Evolutionary conservation across 768 basidiomycete species (phyloP).

Genomic region (Lentinula raphanica): DNA sequence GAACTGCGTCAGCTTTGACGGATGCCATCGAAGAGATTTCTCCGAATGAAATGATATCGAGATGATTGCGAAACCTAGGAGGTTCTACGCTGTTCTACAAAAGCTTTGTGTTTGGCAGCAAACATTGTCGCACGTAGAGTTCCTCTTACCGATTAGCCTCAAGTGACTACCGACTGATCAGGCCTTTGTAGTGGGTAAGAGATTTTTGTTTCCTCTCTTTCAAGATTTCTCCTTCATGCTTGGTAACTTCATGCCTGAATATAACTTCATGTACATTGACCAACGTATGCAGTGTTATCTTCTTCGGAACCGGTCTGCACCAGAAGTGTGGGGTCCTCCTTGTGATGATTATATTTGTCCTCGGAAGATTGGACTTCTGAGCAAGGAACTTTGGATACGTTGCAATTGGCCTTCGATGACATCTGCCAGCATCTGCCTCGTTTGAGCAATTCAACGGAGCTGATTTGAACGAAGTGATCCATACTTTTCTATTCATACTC

Average conservation of each 20-base stretch:
- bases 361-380: too few relatives aligned
- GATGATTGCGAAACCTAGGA: constrained; percentile 93
- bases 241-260: too few relatives aligned
- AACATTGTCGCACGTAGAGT: constrained; percentile 89
- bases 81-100: constrained; percentile 92
- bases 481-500: too few relatives aligned
- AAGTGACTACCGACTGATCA: constrained; percentile 24
- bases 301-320: constrained; percentile 35
- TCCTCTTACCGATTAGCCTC: constrained; percentile 35
- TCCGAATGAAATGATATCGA: constrained; percentile 63
- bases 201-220: constrained; percentile 23
- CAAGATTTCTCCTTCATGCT: too few relatives aligned
- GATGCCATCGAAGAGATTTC: constrained; percentile 73
- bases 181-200: constrained; percentile 82
- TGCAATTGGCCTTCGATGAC: too few relatives aligned
- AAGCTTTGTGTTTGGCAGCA: constrained; percentile 87
- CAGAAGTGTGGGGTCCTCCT: constrained; percentile 87
- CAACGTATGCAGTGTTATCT: constrained; percentile 69
- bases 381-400: too few relatives aligned
- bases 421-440: too few relatives aligned
- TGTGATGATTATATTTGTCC: constrained; percentile 99
- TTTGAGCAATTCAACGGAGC: constrained; percentile 97
- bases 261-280: constrained; percentile 18
- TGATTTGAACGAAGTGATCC: too few relatives aligned
- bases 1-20: constrained; percentile 65